phyloP scores from a whole-genome alignment of 2,329 filamentous ascomycete genomes.

The Penicillium occitanis region DNA sequence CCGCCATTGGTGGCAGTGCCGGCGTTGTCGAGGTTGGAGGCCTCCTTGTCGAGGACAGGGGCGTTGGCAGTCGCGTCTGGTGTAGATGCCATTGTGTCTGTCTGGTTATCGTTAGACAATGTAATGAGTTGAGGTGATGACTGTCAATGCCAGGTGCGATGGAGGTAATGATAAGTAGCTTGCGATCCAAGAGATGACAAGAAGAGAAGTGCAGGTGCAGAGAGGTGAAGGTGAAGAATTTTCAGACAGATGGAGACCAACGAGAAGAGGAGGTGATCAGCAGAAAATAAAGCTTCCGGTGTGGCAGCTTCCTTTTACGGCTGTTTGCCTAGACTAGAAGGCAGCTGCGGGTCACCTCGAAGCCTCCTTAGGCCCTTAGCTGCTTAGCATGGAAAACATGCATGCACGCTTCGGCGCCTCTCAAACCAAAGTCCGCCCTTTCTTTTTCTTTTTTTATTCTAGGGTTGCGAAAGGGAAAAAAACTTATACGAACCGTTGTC shows the following conservation, averaged over 20 bases:
- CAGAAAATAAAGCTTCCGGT: background rate
- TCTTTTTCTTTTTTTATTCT: background rate
- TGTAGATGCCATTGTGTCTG: background rate
- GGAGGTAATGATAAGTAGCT: background rate
- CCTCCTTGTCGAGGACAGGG: constrained; percentile 17
- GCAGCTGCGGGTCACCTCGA: background rate
- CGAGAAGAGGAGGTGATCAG: background rate
- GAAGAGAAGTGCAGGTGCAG: background rate
- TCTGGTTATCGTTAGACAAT: background rate
- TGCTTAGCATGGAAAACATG: background rate
- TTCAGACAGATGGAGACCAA: background rate
- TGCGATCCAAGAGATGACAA: background rate
- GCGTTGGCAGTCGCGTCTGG: constrained; percentile 6
- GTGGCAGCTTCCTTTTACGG: constrained; percentile 6
- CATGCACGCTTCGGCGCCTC: background rate
- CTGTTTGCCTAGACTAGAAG: background rate
- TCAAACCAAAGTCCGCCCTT: background rate
- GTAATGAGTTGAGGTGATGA: background rate
- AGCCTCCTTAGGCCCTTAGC: background rate
- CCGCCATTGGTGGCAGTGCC: constrained; percentile 18
- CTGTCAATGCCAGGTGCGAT: background rate
- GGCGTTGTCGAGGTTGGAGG: background rate
- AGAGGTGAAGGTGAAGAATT: background rate
- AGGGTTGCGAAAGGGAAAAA: background rate
- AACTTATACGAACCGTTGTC: background rate